These are phyloP conservation scores for Leptodontidium sp. DNA, from an alignment of 2,329 filamentous ascomycete species.

Conservation along the genomic window DNA sequence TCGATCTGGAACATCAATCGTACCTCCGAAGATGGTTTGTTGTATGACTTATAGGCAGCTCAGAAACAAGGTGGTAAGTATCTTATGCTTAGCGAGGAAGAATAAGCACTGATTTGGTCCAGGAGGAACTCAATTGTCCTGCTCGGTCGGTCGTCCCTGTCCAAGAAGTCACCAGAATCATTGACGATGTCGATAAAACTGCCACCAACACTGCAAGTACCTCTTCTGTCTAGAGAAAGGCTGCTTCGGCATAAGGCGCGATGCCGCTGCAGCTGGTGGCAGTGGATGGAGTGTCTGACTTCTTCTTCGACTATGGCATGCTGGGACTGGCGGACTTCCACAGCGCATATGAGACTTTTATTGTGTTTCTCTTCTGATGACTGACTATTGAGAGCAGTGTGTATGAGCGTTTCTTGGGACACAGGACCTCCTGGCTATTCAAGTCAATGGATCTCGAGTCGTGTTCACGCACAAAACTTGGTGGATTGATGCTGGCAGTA, in stretches of 20 bases:
- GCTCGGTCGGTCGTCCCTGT: background rate
- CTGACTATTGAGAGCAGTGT: background rate
- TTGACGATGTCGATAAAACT: no score
- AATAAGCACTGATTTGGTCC: background rate
- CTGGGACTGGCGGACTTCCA: background rate
- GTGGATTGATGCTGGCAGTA: background rate
- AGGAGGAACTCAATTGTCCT: background rate
- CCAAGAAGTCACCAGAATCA: no score
- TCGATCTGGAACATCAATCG: background rate
- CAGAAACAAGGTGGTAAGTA: background rate
- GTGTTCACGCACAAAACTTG: background rate
- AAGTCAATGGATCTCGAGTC: background rate
- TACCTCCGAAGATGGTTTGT: background rate
- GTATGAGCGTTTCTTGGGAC: background rate
- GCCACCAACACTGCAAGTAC: no score
- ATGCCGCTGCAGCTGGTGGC: no score
- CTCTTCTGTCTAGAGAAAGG: no score
- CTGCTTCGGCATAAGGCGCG: background rate
- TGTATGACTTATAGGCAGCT: conserved; percentile 2
- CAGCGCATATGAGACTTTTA: background rate
- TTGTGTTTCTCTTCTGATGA: background rate
- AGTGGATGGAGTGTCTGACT: background rate
- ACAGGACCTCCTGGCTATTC: background rate
- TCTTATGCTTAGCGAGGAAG: background rate
- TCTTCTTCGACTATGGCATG: background rate